phyloP scores from a whole-genome alignment of 1,284 basidiomycete species.

The Melampsora abietis-canadensis region DNA sequence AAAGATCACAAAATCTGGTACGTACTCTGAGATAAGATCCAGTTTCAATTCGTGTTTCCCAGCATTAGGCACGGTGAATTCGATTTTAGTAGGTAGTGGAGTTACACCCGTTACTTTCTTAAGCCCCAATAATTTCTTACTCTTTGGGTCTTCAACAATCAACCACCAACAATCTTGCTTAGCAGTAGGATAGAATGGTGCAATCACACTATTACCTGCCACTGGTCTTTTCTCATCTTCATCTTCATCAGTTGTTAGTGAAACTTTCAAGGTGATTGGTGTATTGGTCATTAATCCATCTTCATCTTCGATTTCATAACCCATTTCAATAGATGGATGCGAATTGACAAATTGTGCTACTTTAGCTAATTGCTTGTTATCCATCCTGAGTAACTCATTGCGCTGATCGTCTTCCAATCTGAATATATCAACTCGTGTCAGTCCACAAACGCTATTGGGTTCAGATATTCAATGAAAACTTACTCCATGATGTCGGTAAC shows the following conservation, averaged over 20 bases:
- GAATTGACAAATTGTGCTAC: slow-evolving; percentile 92
- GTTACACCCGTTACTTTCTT: slow-evolving; percentile 87
- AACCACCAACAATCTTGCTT: slow-evolving; percentile 98
- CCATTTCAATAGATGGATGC: slow-evolving; percentile 86
- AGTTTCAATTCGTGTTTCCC: slow-evolving; percentile 33
- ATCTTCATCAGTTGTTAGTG: slow-evolving; percentile 79
- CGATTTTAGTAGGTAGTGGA: slow-evolving; percentile 74
- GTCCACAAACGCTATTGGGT: not conserved
- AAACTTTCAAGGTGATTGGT: slow-evolving; percentile 76
- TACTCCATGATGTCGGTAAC: slow-evolving; percentile 92
- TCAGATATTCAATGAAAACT: not conserved
- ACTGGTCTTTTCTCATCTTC: slow-evolving; percentile 54
- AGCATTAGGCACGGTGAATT: slow-evolving; percentile 62
- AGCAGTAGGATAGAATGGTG: slow-evolving; percentile 82
- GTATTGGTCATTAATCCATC: slow-evolving; percentile 77
- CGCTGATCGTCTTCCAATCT: slow-evolving; percentile 81
- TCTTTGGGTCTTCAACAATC: slow-evolving; percentile 75
- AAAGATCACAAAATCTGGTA: not conserved
- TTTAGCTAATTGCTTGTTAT: slow-evolving; percentile 73
- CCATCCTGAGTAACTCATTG: slow-evolving; percentile 78
- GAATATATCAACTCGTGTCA: not conserved
- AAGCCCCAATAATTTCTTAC: slow-evolving; percentile 72
- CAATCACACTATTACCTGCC: slow-evolving; percentile 74
- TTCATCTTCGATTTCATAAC: slow-evolving; percentile 70
- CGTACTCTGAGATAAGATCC: slow-evolving; percentile 37